phyloP scores from a whole-genome alignment of 2,329 filamentous ascomycete species.

The Fusarium nanum region DNA sequence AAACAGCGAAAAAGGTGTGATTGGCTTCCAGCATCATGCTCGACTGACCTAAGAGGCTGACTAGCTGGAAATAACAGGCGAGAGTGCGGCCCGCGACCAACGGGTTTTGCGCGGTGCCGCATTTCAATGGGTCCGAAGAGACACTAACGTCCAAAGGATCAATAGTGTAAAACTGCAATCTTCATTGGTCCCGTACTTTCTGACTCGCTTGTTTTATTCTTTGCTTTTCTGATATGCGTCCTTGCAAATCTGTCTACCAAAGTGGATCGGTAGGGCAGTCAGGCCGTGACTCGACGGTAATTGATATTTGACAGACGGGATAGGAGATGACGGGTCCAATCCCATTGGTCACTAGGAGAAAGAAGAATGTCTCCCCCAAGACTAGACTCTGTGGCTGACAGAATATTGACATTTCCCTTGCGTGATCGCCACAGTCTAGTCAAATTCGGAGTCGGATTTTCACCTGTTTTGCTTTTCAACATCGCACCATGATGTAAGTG shows the following conservation, averaged over 20 bases:
- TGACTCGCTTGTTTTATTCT: not conserved
- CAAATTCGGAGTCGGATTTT: not conserved
- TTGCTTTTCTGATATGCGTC: not conserved
- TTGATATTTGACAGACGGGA: not conserved
- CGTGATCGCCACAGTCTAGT: not conserved
- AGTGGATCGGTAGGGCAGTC: too few species aligned
- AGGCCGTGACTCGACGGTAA: not conserved
- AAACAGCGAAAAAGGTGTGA: not conserved
- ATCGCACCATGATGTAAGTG: not conserved
- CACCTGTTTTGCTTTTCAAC: too few species aligned
- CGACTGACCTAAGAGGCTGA: too few species aligned
- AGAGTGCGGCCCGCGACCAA: too few species aligned
- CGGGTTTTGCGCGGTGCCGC: not conserved
- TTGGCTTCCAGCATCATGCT: accelerated
- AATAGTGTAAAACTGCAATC: not conserved
- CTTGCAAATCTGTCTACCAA: not conserved
- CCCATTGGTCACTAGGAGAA: not conserved
- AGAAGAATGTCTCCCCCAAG: not conserved
- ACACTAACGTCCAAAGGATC: not conserved
- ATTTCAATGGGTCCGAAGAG: not conserved
- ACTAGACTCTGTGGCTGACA: too few species aligned
- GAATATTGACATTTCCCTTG: not conserved
- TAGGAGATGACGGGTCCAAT: not conserved
- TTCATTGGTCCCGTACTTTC: not conserved
- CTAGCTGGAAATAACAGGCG: too few species aligned